Conservation (phyloP, 1,284 basidiomycete genomes). For the Thecaphora frezii region DNA sequence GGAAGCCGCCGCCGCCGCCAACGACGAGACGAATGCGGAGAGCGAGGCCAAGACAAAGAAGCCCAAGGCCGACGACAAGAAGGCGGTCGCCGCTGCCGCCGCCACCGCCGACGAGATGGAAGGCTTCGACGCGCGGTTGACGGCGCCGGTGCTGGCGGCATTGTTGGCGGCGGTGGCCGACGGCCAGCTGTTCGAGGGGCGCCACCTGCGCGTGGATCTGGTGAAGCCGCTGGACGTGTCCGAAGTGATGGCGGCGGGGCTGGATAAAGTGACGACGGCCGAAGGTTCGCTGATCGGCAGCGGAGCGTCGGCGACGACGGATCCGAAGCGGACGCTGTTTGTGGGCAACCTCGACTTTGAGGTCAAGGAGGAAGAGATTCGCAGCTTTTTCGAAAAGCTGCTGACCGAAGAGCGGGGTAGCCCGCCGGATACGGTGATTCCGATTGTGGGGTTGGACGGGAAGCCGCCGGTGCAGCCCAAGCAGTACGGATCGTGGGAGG, state of each 20-base stretch:
- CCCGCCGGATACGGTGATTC: constrained; percentile 28
- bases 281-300: constrained; percentile 34
- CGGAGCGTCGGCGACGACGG: constrained; percentile 19
- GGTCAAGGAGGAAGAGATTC: constrained; percentile 83
- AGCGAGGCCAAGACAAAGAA: constrained; percentile 15
- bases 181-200: constrained; percentile 73
- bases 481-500: constrained; percentile 1
- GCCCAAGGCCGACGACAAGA: constrained; percentile 3
- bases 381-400: constrained; percentile 81
- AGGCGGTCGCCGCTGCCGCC: neutral
- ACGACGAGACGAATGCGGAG: neutral
- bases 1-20: neutral
- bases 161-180: constrained; percentile 70
- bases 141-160: constrained; percentile 67
- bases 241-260: constrained; percentile 43
- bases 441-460: constrained; percentile 27
- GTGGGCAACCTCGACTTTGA: constrained; percentile 92
- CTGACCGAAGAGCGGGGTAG: constrained; percentile 74
- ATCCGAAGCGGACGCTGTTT: constrained; percentile 74
- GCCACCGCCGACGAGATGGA: neutral
- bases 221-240: constrained; percentile 39
- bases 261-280: constrained; percentile 45
- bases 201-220: constrained; percentile 55
- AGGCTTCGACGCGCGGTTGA: constrained; percentile 32
- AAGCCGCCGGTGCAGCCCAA: constrained; percentile 10